These are phyloP conservation scores for Phytophthora tubulina DNA, from an alignment of 352 stramenopile genomes.

Conservation along the genomic window DNA sequence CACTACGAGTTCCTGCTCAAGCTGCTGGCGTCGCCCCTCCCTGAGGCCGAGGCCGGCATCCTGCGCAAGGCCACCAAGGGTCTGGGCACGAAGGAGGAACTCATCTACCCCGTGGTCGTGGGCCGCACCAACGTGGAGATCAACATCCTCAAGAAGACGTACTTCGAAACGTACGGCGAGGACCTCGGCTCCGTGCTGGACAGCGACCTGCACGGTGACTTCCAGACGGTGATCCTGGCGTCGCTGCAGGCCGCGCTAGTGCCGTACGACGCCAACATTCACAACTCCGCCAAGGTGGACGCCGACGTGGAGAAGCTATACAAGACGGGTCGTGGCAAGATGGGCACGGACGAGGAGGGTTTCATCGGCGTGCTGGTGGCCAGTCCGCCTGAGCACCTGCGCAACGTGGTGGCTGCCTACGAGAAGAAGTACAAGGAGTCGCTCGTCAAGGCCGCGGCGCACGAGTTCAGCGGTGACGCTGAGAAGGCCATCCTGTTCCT, in stretches of 20 bases:
- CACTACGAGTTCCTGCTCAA: constrained; percentile 76
- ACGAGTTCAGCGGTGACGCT: constrained; percentile 72
- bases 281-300: constrained; percentile 73
- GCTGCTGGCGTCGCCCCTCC: constrained; percentile 62
- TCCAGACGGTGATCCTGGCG: constrained; percentile 77
- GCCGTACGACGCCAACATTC: constrained; percentile 66
- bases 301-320: constrained; percentile 72
- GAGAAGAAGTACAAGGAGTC: constrained; percentile 78
- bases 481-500: constrained; percentile 74
- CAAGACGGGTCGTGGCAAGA: constrained; percentile 73
- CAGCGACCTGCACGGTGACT: constrained; percentile 76
- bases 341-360: constrained; percentile 75
- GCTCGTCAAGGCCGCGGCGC: constrained; percentile 66
- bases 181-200: constrained; percentile 71
- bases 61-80: constrained; percentile 75
- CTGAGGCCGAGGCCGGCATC: constrained; percentile 73
- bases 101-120: constrained; percentile 72
- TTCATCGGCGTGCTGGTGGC: constrained; percentile 68
- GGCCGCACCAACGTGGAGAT: constrained; percentile 79
- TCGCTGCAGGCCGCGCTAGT: constrained; percentile 66
- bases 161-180: constrained; percentile 69
- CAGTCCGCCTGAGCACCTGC: constrained; percentile 70
- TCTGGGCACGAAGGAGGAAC: constrained; percentile 66
- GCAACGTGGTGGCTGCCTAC: constrained; percentile 66
- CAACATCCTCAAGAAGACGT: constrained; percentile 88